Conservation (phyloP, 305 asterid species). For the Fraxinus sp. region DNA sequence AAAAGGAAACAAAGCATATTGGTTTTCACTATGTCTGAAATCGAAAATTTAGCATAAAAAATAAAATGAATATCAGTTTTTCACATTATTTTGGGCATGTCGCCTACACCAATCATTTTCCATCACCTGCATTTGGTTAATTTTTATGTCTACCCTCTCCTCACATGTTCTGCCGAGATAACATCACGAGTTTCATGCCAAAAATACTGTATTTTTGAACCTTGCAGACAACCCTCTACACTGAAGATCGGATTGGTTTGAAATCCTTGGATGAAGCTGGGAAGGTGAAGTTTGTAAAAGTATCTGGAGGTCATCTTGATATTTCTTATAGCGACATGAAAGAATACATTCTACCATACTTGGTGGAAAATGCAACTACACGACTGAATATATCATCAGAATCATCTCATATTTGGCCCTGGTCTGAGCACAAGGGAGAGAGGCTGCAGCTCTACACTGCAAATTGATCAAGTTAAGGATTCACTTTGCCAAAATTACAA, state of each 20-base stretch:
- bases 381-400: conserved; percentile 20
- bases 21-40: not conserved
- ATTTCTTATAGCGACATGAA: conserved; percentile 55
- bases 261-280: conserved; percentile 75
- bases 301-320: conserved; percentile 65
- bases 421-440: conserved; percentile 25
- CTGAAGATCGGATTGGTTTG: conserved; percentile 91
- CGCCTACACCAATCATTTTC: not conserved
- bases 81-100: not conserved
- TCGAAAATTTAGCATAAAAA: not conserved
- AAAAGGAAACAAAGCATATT: not conserved
- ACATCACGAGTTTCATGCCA: not conserved
- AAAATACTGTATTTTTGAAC: not conserved
- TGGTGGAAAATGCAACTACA: conserved; percentile 46
- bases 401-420: conserved; percentile 21
- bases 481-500: not conserved
- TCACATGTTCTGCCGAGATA: not conserved
- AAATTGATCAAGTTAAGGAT: not conserved
- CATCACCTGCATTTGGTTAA: not conserved
- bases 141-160: not conserved
- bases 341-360: conserved; percentile 65
- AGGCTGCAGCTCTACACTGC: conserved; percentile 32
- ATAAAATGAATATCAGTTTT: not conserved
- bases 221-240: conserved; percentile 70
- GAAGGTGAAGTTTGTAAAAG: conserved; percentile 68